Evolutionary conservation across 2,329 filamentous ascomycete genomes (phyloP).

Genomic region (Aureobasidium zeae): DNA sequence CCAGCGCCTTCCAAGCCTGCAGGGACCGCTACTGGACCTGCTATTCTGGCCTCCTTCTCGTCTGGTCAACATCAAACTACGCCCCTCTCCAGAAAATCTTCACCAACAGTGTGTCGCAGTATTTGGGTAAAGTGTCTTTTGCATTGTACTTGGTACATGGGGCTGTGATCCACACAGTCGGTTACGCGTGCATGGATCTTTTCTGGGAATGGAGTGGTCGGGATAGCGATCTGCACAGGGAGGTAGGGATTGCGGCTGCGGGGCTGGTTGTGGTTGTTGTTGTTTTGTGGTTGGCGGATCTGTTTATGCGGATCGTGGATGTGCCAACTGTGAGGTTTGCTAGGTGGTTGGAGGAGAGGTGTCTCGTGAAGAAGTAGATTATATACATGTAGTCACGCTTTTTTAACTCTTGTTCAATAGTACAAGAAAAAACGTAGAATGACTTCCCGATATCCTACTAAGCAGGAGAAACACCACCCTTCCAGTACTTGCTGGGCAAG

Average conservation of each 20-base stretch:
- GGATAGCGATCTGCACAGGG: constrained; percentile 37
- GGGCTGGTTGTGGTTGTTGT: constrained; percentile 44
- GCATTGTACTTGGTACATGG: constrained; percentile 53
- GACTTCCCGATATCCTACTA: too few species aligned
- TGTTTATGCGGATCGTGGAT: constrained; percentile 50
- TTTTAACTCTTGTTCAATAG: too few species aligned
- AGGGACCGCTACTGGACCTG: background rate
- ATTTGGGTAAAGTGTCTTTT: constrained; percentile 51
- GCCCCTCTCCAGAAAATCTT: constrained; percentile 42
- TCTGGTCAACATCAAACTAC: constrained; percentile 31
- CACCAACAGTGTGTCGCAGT: constrained; percentile 43
- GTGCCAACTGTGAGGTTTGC: constrained; percentile 48
- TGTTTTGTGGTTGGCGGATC: constrained; percentile 45
- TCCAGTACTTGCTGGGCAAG: constrained; percentile 68
- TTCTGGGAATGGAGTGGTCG: constrained; percentile 24
- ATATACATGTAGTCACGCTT: too few species aligned
- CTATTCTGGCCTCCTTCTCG: background rate
- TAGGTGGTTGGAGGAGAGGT: constrained; percentile 42
- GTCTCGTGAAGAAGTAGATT: background rate
- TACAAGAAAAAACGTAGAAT: too few species aligned
- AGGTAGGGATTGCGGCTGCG: constrained; percentile 50
- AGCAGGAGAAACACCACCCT: constrained; percentile 23
- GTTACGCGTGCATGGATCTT: constrained; percentile 36
- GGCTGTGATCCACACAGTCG: constrained; percentile 44
- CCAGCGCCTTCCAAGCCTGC: background rate